A percentile compares a stretch with the other conserved stretches of the same genome.
Evolutionary conservation across 148 eudicot genomes (phyloP).

Genomic region (Fagopyrum tataricum): DNA sequence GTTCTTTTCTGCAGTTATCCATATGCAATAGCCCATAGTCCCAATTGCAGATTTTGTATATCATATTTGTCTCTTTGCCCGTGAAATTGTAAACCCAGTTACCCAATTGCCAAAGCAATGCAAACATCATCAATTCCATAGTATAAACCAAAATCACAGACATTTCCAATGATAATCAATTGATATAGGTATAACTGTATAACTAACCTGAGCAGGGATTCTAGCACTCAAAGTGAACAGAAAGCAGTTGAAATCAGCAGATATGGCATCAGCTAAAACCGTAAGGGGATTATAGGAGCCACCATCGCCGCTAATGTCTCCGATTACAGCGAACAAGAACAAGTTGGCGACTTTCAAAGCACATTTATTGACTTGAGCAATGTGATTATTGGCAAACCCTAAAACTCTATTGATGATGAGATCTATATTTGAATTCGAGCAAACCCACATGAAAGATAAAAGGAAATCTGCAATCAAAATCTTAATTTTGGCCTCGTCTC

Average conservation of each 20-base stretch:
- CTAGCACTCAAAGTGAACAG: constrained; percentile 63
- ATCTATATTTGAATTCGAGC: constrained; percentile 49
- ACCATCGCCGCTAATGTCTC: constrained; percentile 34
- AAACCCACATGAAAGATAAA: constrained; percentile 69
- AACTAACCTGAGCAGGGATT: constrained; percentile 82
- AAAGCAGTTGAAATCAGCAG: constrained; percentile 51
- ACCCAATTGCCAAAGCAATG: not conserved
- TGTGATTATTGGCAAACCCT: constrained; percentile 34
- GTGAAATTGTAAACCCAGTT: not conserved
- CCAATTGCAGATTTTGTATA: not conserved
- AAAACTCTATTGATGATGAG: constrained; percentile 34
- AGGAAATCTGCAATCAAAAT: constrained; percentile 44
- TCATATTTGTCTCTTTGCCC: not conserved
- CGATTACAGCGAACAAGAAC: constrained; percentile 55
- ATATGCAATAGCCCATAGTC: too few relatives aligned
- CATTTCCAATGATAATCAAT: not conserved
- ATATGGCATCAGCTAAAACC: constrained; percentile 47
- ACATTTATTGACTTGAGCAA: constrained; percentile 34
- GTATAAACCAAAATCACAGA: not conserved
- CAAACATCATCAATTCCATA: not conserved
- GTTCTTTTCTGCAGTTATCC: too few relatives aligned
- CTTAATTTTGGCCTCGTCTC: not conserved
- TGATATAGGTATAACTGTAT: not conserved
- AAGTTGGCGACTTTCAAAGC: constrained; percentile 40
- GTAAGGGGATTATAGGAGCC: constrained; percentile 70